Percentiles rank a stretch among this genome's conserved stretches.
Evolutionary conservation across 768 basidiomycete species (phyloP).

Genomic region (Hygrocybe punicea): DNA sequence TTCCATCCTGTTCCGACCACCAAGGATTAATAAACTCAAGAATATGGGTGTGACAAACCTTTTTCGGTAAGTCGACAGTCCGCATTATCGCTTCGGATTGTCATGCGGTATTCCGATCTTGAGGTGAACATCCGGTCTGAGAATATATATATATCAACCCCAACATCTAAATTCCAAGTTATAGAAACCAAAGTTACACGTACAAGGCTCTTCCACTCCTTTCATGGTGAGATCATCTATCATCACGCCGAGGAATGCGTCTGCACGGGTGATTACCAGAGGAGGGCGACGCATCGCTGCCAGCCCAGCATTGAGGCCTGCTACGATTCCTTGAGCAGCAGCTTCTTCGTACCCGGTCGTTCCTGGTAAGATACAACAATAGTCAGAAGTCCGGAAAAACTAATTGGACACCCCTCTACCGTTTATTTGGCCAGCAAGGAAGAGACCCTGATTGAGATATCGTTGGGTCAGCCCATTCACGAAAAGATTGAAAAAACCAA

Average conservation of each 20-base stretch:
- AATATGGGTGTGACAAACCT: slow-evolving; percentile 39
- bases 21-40: not conserved
- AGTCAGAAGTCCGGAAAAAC: not conserved
- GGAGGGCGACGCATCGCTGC: slow-evolving; percentile 53
- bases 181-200: slow-evolving; percentile 20
- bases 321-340: slow-evolving; percentile 84
- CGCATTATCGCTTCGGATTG: slow-evolving; percentile 84
- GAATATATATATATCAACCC: slow-evolving; percentile 43
- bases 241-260: slow-evolving; percentile 87
- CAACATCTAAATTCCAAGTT: slow-evolving; percentile 47
- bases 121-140: slow-evolving; percentile 93
- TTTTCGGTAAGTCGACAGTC: slow-evolving; percentile 77
- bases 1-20: slow-evolving; percentile 32
- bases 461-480: not conserved
- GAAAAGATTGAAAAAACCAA: not conserved
- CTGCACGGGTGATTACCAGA: slow-evolving; percentile 71
- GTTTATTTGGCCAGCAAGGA: slow-evolving; percentile 89
- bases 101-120: slow-evolving; percentile 86
- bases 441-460: slow-evolving; percentile 65
- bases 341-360: slow-evolving; percentile 96
- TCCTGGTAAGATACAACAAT: slow-evolving; percentile 35
- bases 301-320: slow-evolving; percentile 85
- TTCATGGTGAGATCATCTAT: slow-evolving; percentile 87
- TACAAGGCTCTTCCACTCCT: slow-evolving; percentile 89
- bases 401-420: slow-evolving; percentile 35